Conservation (phyloP, 2,329 filamentous ascomycete species). For the Trichoderma asperellum region DNA sequence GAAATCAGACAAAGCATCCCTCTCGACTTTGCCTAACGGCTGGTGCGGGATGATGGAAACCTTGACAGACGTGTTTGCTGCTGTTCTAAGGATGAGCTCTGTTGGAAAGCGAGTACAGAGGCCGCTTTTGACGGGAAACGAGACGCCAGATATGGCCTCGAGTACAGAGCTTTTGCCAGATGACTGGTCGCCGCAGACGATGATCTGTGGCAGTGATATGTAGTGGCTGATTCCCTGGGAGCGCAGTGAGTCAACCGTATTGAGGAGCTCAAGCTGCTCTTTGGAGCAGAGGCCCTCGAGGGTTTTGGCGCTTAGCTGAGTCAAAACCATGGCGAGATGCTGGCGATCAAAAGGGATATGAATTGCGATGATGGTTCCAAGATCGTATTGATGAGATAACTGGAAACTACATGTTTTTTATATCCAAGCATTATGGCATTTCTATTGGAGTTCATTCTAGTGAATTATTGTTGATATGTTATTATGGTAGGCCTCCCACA, state of each 20-base stretch:
- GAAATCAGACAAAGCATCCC: slow-evolving; percentile 22
- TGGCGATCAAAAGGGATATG: not conserved
- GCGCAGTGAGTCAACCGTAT: slow-evolving; percentile 44
- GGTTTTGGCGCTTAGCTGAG: slow-evolving; percentile 4
- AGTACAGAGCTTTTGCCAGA: slow-evolving; percentile 62
- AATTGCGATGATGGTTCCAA: not conserved
- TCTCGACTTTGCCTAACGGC: slow-evolving; percentile 20
- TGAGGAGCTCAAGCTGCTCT: slow-evolving; percentile 37
- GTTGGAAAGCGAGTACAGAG: slow-evolving; percentile 62
- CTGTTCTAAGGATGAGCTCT: slow-evolving; percentile 53
- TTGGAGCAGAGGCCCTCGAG: slow-evolving; percentile 28
- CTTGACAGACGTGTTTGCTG: slow-evolving; percentile 30
- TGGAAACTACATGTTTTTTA: not conserved
- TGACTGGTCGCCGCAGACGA: slow-evolving; percentile 59
- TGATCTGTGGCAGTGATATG: slow-evolving; percentile 50
- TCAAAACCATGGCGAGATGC: slow-evolving; percentile 16
- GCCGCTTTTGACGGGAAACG: slow-evolving; percentile 55
- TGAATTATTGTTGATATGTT: not conserved
- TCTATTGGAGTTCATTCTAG: not conserved
- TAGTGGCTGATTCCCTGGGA: slow-evolving; percentile 43
- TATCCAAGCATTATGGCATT: not conserved
- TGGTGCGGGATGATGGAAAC: slow-evolving; percentile 33
- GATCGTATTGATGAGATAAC: no score
- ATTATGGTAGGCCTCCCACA: slow-evolving; percentile 2
- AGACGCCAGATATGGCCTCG: slow-evolving; percentile 59